Conservation (phyloP, 768 basidiomycete genomes). For the Auricularia auricula-judae region DNA sequence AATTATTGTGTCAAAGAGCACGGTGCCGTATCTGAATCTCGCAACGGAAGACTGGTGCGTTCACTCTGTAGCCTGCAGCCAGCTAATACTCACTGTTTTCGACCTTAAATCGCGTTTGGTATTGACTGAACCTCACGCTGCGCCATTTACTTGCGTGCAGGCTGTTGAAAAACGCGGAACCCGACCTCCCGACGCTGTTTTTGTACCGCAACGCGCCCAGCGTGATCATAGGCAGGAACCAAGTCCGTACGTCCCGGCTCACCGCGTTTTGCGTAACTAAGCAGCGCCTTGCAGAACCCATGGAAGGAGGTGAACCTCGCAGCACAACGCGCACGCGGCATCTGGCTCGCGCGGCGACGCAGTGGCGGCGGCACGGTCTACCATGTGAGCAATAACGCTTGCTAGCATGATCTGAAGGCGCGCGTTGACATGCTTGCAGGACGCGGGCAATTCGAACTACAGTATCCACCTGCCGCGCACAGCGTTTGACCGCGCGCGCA, state of each 20-base stretch:
- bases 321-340: slow-evolving; percentile 35
- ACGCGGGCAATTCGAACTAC: slow-evolving; percentile 94
- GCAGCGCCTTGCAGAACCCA: slow-evolving; percentile 53
- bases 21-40: slow-evolving; percentile 82
- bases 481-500: slow-evolving; percentile 68
- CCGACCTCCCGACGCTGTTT: slow-evolving; percentile 61
- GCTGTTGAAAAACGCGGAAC: slow-evolving; percentile 26
- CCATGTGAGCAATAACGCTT: slow-evolving; percentile 49
- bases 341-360: slow-evolving; percentile 73
- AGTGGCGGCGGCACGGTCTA: slow-evolving; percentile 96
- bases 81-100: too few relatives aligned
- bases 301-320: slow-evolving; percentile 91
- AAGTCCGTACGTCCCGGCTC: slow-evolving; percentile 19
- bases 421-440: slow-evolving; percentile 35
- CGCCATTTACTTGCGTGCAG: too few relatives aligned
- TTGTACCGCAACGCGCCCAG: slow-evolving; percentile 83
- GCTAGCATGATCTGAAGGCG: not conserved
- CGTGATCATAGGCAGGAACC: slow-evolving; percentile 89
- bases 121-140: too few relatives aligned
- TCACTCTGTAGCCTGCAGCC: slow-evolving; percentile 44
- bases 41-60: slow-evolving; percentile 82
- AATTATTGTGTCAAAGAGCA: slow-evolving; percentile 49
- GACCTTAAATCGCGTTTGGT: too few relatives aligned
- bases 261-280: not conserved
- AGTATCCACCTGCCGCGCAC: slow-evolving; percentile 81